Base-by-base conservation (phyloP, 2,329 filamentous ascomycete genomes). In the Verticillium alfalfae region DNA sequence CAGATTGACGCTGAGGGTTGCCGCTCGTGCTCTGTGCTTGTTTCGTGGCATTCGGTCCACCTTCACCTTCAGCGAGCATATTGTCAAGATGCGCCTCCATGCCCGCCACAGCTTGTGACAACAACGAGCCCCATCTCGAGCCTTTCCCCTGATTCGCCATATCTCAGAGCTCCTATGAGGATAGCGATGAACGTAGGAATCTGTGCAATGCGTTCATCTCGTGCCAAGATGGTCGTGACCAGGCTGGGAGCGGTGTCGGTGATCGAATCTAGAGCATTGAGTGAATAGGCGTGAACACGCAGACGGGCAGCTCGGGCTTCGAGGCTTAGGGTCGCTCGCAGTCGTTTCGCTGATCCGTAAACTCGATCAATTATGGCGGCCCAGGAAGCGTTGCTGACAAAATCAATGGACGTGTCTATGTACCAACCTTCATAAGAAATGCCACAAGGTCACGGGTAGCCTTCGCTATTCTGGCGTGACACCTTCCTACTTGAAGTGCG, bases 31-130 rank as follows among this genome's bases (percentile, higher is more conserved):
- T 45, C 13, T 57, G 31, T 16, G 57, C 38, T 36, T 55, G 67
- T 34, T 34, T 58, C 9, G 26, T 64, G 63, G 60, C 65, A 60
- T 63, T 61, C 61, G 38, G 66, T 62, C 62, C 65, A 60, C 58
- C 84, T 54, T 89, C 87, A 61, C 91, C 88, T 67, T 97, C 93
- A 60, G 92, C 88, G 64, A 99, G 84, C 62, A 99, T 96, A 58
- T 86, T 93, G 74, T 99, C 95, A 63, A 99, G 84, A 54, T 91
- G 88, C 63, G 93, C 96, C 78, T 99, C 95, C 62, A 99, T 90
- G 64, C 93, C 93, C 60, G 93, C 93, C 64, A 98, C 92, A 66
- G 94, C 93, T 75, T 94, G 92, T 66, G 93, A 91, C 63, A 97
- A 83, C 72, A 97, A 89, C 37, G 87, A 87, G 56, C 89, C 90